Base-by-base conservation (phyloP, 2,329 filamentous ascomycete species). In the Phyllosticta paracitricarpa region DNA sequence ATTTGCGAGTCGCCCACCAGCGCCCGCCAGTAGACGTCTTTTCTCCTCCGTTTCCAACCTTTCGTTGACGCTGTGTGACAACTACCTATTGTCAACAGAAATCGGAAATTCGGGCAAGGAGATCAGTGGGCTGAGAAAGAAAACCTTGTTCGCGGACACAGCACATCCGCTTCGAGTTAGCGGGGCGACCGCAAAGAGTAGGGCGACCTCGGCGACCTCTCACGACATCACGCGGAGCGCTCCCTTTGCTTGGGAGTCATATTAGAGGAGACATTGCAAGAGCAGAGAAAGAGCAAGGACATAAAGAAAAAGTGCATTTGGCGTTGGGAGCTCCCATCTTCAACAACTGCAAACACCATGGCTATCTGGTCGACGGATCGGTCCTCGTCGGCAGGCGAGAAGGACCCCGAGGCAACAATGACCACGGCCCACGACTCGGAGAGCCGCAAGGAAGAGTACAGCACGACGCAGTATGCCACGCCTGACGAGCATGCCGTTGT, bases 361-460 rank as follows among this genome's bases (percentile, higher is more conserved):
- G 40, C 40, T 17, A 48, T 48, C 14, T 48, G 40, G 40, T 48
- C 40, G 17, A 48, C 14, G n/a, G 40, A 48, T n/a, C 40, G 17
- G 40, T 48, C 40, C 17, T 4, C 14, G 40, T 48, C 40, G 14
- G 40, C 40, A 2, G n/a, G 40, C 40, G 40, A 48, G 9, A 30
- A 30, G 14, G 40, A 48, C 40, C 40, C 17, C 4, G n/a, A 48
- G 40, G 12, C 40, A 14, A 40, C 33, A 17, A n/a, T 48, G 14
- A 48, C 40, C 17, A 48, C 40, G 40, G 35, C 30, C 28, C 54
- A 33, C 33, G 61, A 57, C 28, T 10, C 40, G 17, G 57, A 60
- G 53, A 55, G 52, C 19, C 57, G 57, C 19, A 62, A 62, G 60
- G 4, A 26, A 26, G 60, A 58, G 8, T 62, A 58, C 52, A 51